Evolutionary conservation across 805 yeast genomes (phyloP).

Genomic region (Candida dajiaensis): DNA sequence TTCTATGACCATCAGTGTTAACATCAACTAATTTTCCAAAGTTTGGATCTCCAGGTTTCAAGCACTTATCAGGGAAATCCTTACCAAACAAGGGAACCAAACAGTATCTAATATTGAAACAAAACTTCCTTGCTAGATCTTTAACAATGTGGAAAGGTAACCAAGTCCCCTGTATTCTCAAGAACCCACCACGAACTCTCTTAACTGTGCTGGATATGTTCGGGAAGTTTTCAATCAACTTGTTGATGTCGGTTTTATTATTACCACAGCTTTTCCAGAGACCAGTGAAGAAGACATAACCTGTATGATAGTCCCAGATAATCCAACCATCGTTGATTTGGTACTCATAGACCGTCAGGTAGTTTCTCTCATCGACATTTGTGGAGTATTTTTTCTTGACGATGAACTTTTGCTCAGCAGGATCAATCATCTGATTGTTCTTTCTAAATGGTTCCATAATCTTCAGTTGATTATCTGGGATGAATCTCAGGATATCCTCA

Average conservation of each 20-base stretch:
- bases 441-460: slow-evolving; percentile 5
- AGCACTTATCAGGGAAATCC: slow-evolving; percentile 40
- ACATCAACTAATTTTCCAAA: slow-evolving; percentile 20
- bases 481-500: slow-evolving; percentile 9
- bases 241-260: slow-evolving; percentile 71
- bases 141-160: slow-evolving; percentile 66
- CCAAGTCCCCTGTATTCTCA: slow-evolving; percentile 96
- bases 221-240: slow-evolving; percentile 38
- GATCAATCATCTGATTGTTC: not conserved
- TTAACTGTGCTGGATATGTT: slow-evolving; percentile 28
- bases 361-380: slow-evolving; percentile 64
- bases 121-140: slow-evolving; percentile 63
- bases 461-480: slow-evolving; percentile 19
- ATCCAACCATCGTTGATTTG: slow-evolving; percentile 55
- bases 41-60: slow-evolving; percentile 17
- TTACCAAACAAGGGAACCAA: slow-evolving; percentile 77
- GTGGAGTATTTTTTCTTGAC: slow-evolving; percentile 56
- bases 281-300: slow-evolving; percentile 83
- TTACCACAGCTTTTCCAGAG: slow-evolving; percentile 75
- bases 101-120: slow-evolving; percentile 70
- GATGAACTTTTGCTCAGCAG: slow-evolving; percentile 8
- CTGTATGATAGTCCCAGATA: slow-evolving; percentile 75
- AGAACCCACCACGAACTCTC: slow-evolving; percentile 83
- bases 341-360: slow-evolving; percentile 67
- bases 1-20: not conserved